phyloP scores from a whole-genome alignment of 495 filamentous ascomycete genomes.

The Xylaria cubensis region DNA sequence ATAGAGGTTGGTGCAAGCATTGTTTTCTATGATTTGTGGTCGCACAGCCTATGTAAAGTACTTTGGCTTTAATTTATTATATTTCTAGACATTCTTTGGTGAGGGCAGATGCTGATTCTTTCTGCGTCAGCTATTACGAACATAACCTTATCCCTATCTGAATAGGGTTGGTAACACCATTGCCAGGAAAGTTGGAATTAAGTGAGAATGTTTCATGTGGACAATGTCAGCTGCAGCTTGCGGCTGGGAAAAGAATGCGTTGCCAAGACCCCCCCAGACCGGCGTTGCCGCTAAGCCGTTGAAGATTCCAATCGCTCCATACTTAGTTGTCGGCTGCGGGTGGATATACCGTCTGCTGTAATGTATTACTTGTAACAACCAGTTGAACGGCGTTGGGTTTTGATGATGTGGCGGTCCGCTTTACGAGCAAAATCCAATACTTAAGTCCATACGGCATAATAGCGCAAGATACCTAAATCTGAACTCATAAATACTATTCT shows the following conservation, averaged over 20 bases:
- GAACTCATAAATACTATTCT: not conserved
- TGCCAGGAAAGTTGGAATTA: not conserved
- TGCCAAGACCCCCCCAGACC: slow-evolving; percentile 10
- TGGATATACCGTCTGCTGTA: not conserved
- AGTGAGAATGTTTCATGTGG: slow-evolving; percentile 20
- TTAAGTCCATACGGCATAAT: not conserved
- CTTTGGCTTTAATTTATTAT: not conserved
- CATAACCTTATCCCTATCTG: not conserved
- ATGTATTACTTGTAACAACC: not conserved
- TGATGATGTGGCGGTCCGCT: slow-evolving; percentile 22
- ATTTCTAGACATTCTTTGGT: not conserved
- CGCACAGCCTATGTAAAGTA: not conserved
- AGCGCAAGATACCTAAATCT: slow-evolving; percentile 2
- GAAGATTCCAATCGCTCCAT: not conserved
- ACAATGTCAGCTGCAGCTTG: slow-evolving; percentile 15
- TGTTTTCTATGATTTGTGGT: not conserved
- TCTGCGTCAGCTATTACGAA: not conserved
- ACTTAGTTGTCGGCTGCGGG: not conserved
- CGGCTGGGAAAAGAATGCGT: not conserved
- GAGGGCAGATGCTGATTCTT: not conserved
- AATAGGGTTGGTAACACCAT: not conserved
- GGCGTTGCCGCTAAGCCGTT: slow-evolving; percentile 16
- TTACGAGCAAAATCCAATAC: not conserved
- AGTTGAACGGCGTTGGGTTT: not conserved
- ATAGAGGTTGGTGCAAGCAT: not conserved